Evolutionary conservation across 2,329 filamentous ascomycete species (phyloP), one percentile per base, ranked within the genome.

Genomic region (Colletotrichum sp.): DNA sequence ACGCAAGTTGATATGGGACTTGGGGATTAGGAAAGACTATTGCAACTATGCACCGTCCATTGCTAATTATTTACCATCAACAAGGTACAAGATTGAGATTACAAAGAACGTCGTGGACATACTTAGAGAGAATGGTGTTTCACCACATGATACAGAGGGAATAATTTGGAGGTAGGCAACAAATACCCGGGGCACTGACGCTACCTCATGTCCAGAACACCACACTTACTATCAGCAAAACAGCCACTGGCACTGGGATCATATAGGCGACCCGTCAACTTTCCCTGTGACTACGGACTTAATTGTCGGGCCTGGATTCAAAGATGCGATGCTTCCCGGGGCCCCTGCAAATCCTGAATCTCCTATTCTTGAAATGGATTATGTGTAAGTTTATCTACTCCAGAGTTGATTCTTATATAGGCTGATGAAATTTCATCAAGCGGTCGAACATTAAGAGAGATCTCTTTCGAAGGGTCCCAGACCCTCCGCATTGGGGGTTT

Each of bases 251-350:
- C 86, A 88, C 76, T 88, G 84, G 80, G 90, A 92, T 78, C 90
- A 92, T 72, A 87, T 86, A 10, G 90, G 90, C 0, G 87, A 91
- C 71, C 83, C 86, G 0, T 85, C 86, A 0, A 82, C 80, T 0
- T 92, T 92, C 65, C 88, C 89, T 1, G 1, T 78, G 0, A 81
- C 78, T 1, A 89, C 89, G 1, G 84, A 87, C 10, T 78, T 92
- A 1, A 78, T 91, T 36, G 89, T 91, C 5, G 90, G 90, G 0
- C 87, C 89, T 0, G 90, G 90, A 0, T 88, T 91, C 80, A 88
- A 86, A 64, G 76, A 85, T 3, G 80, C 80, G 0, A 86, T 88
- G 78, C 78, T 87, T 5, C 90, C 90, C 1, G 89, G 87, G 1
- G 89, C 85, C 65, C 90, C 90, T 0, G 72, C 78, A 3, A 83